These are phyloP conservation scores for Suhomyces coccinellae DNA, from an alignment of 1,139 yeast species.

Conservation along the genomic window DNA sequence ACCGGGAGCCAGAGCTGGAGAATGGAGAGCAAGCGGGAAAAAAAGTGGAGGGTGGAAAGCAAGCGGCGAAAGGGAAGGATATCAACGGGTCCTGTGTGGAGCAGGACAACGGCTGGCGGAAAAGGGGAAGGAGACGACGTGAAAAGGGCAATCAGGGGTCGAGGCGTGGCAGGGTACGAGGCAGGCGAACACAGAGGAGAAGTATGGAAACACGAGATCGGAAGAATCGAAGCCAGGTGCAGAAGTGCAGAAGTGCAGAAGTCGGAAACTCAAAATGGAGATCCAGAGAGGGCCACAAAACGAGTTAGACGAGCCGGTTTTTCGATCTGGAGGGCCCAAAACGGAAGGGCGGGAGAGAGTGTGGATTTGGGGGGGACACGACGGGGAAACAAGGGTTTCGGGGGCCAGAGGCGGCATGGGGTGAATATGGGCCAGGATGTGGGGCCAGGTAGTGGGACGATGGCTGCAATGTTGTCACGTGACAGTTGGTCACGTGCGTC, in stretches of 20 bases:
- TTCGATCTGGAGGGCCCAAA: not conserved
- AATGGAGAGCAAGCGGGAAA: too few species aligned
- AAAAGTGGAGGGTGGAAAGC: not conserved
- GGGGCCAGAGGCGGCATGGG: not conserved
- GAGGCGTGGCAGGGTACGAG: not conserved
- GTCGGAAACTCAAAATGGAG: not conserved
- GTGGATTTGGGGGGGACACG: not conserved
- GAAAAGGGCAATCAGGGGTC: not conserved
- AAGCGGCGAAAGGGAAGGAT: too few species aligned
- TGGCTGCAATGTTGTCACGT: too few species aligned
- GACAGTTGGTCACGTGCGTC: too few species aligned
- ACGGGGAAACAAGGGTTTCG: too few species aligned
- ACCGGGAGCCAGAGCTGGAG: too few species aligned
- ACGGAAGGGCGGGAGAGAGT: not conserved
- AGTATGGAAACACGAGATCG: not conserved
- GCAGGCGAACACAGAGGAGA: not conserved
- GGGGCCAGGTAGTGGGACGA: not conserved
- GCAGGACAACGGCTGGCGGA: too few species aligned
- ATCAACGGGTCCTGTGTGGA: too few species aligned
- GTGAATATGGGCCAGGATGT: not conserved
- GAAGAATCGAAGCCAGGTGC: constrained; percentile 1
- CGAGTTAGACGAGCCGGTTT: not conserved
- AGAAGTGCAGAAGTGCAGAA: constrained; percentile 3
- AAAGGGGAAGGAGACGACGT: too few species aligned
- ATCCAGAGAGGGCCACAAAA: constrained; percentile 3